Base-by-base conservation (phyloP, 768 basidiomycete species). In the Suillus lakei region DNA sequence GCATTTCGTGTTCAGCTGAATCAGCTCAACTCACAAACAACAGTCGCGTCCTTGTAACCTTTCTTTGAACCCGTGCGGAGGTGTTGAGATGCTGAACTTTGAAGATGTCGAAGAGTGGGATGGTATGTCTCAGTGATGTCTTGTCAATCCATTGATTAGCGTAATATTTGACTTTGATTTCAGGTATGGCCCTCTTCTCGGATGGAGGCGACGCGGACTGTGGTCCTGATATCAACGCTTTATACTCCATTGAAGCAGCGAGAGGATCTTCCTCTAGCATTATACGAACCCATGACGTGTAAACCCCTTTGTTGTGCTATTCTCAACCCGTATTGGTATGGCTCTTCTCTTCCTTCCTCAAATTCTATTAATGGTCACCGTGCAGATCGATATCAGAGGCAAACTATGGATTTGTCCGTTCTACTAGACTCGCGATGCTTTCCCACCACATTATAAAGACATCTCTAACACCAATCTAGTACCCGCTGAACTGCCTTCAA, bases 341-440 rank as follows among this genome's bases (percentile, higher is more conserved):
- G 81, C 15, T 39, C 59, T 48, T 63, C 30, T 48, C 15, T 12
- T 6, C 4, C 5, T 58, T 34, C 46, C 63, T 21, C 23, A 43
- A 30, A 54, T 36, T 21, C 61, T 68, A 16, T 60, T 38, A 51
- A 23, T 65, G 51, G 51, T 39, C 64, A 5, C 30, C 51, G 32
- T 73, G 28, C 75, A 99, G 98, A 96, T 99, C 73, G 98, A 99
- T 81, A 95, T 98, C 68, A 89, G 98, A 72, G 97, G 93, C 71
- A 99, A 99, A 79, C 88, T 99, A 61, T 99, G 98, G 98, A 99
- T 99, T 70, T 99, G 98, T 74, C 98, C 98, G 5, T 99, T 99
- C 83, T 99, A 97, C 80, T 84, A 99, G 61, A 91, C 93, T 41
- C 91, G 98, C 66, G 99, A 99, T 77, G 88, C 96, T 3, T 98